Evolutionary conservation across 2,329 filamentous ascomycete genomes (phyloP).

Genomic region (Alternaria tenuissima): DNA sequence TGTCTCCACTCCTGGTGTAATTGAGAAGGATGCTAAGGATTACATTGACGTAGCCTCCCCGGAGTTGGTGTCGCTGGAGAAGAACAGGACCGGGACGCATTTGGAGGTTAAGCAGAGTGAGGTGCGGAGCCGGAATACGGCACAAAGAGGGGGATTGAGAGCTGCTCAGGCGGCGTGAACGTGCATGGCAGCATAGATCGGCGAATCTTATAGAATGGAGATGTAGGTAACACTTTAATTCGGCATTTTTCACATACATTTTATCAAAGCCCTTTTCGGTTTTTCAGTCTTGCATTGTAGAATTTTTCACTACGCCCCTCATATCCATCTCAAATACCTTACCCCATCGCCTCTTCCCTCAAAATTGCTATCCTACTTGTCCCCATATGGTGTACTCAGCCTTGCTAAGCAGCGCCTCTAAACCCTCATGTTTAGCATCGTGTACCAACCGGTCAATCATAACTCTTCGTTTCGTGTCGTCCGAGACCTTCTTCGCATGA

Average conservation of each 20-base stretch:
- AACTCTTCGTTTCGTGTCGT: background rate
- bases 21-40: constrained; percentile 28
- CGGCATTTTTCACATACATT: background rate
- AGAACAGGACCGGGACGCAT: constrained; percentile 31
- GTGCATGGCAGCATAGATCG: background rate
- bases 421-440: background rate
- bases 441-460: background rate
- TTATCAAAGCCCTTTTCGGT: background rate
- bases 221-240: background rate
- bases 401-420: background rate
- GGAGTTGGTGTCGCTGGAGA: constrained; percentile 30
- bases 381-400: background rate
- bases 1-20: constrained; percentile 40
- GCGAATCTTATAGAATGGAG: background rate
- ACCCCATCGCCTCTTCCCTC: background rate
- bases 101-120: constrained; percentile 40
- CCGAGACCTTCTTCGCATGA: fast-evolving
- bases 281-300: background rate
- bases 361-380: background rate
- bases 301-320: background rate
- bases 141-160: constrained; percentile 14
- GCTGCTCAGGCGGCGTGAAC: constrained; percentile 13
- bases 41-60: constrained; percentile 24
- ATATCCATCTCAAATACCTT: background rate
- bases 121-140: constrained; percentile 34